A percentile compares a stretch with the other conserved stretches of the same genome.
These are phyloP conservation scores for Coemansia sp. DNA, from an alignment of 192 early-diverging fungal genomes.

Conservation along the genomic window DNA sequence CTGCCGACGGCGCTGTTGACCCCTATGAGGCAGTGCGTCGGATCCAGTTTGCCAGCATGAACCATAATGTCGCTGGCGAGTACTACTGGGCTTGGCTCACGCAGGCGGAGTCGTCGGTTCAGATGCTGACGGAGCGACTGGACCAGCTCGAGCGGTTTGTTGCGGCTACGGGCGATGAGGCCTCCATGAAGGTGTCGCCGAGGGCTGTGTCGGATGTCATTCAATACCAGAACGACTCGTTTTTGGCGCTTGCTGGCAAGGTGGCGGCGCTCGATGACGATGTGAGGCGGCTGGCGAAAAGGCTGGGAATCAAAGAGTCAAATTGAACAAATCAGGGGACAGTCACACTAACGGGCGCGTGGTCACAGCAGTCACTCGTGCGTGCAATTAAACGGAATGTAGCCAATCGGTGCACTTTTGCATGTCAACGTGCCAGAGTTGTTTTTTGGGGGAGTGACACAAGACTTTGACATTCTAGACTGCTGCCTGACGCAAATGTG, in stretches of 20 bases:
- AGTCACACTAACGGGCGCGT: not conserved
- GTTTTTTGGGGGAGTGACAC: not conserved
- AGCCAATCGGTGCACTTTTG: not conserved
- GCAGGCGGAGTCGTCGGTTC: slow-evolving; percentile 24
- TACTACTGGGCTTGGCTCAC: slow-evolving; percentile 49
- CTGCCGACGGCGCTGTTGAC: not conserved
- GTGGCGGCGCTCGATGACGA: slow-evolving; percentile 45
- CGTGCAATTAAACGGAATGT: not conserved
- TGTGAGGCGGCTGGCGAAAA: slow-evolving; percentile 22
- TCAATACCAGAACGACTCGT: slow-evolving; percentile 47
- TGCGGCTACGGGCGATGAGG: not conserved
- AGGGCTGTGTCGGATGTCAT: slow-evolving; percentile 35
- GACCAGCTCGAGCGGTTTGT: slow-evolving; percentile 46
- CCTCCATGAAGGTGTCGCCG: slow-evolving; percentile 5
- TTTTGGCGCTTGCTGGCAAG: slow-evolving; percentile 40
- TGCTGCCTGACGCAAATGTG: not conserved
- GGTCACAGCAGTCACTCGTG: not conserved
- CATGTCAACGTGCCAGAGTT: not conserved
- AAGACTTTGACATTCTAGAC: not conserved
- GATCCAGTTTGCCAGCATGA: slow-evolving; percentile 40
- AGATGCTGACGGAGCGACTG: slow-evolving; percentile 35
- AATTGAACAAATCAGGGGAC: not conserved
- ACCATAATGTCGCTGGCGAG: slow-evolving; percentile 34
- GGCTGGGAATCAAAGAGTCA: slow-evolving; percentile 19
- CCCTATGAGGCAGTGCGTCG: slow-evolving; percentile 36